phyloP scores from a whole-genome alignment of 2,329 filamentous ascomycete species.

The Aureobasidium sp. region DNA sequence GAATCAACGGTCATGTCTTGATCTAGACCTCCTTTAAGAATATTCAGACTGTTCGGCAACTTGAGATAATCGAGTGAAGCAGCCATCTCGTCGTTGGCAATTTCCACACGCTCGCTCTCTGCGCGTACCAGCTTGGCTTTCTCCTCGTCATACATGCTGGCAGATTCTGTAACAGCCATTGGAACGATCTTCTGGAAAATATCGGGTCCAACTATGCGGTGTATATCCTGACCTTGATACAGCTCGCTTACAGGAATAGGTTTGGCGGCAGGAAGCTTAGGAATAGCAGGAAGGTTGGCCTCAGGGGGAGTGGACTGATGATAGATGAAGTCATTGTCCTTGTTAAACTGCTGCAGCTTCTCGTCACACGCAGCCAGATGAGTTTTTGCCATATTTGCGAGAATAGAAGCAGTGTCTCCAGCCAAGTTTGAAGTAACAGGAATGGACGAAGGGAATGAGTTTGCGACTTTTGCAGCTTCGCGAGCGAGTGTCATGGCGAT shows the following conservation, averaged over 20 bases:
- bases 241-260: constrained; percentile 94
- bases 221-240: constrained; percentile 94
- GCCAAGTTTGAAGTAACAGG: constrained; percentile 75
- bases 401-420: constrained; percentile 63
- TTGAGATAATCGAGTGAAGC: constrained; percentile 91
- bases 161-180: constrained; percentile 90
- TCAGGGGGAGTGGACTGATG: constrained; percentile 86
- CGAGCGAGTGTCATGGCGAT: constrained; percentile 70
- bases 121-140: constrained; percentile 93
- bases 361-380: constrained; percentile 75
- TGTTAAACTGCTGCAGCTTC: constrained; percentile 64
- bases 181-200: constrained; percentile 96
- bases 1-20: constrained; percentile 82
- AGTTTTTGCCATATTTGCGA: constrained; percentile 76
- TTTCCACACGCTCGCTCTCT: constrained; percentile 87
- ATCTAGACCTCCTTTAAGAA: constrained; percentile 86
- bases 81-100: constrained; percentile 90
- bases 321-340: constrained; percentile 98
- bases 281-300: constrained; percentile 68
- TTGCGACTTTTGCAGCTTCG: constrained; percentile 68
- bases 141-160: constrained; percentile 95
- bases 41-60: constrained; percentile 78
- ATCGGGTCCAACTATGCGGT: constrained; percentile 91
- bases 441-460: constrained; percentile 69
- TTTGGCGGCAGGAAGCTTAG: constrained; percentile 90